A percentile compares a stretch with the other conserved stretches of the same genome.
These are phyloP conservation scores for Zopfochytrium polystomum DNA, from an alignment of 371 early-diverging fungal species.

Conservation along the genomic window DNA sequence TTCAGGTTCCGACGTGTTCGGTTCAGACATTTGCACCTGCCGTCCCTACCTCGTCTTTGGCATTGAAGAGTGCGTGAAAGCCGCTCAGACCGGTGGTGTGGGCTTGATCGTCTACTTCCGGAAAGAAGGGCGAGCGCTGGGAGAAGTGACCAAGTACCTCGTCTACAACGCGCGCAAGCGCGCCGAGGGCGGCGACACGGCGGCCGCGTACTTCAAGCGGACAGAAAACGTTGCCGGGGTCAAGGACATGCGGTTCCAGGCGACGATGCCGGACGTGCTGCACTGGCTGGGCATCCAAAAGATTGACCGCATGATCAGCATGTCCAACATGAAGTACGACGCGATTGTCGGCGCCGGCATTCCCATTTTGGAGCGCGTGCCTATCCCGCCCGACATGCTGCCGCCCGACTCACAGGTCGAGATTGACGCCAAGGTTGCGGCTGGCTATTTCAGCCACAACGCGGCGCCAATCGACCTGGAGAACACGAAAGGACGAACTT, in stretches of 20 bases:
- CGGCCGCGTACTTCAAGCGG: conserved; percentile 83
- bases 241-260: conserved; percentile 97
- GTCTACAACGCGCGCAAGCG: conserved; percentile 91
- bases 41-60: conserved; percentile 92
- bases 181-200: conserved; percentile 88
- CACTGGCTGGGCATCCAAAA: conserved; percentile 95
- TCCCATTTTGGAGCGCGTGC: conserved; percentile 82
- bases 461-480: conserved; percentile 20
- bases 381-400: conserved; percentile 86
- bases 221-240: conserved; percentile 95
- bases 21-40: conserved; percentile 72
- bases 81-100: conserved; percentile 90
- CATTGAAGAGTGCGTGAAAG: conserved; percentile 84
- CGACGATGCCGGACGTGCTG: conserved; percentile 94
- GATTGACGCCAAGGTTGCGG: conserved; percentile 94
- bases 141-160: conserved; percentile 94
- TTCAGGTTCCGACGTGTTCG: conserved; percentile 85
- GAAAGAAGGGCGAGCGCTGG: conserved; percentile 93
- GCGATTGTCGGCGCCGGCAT: conserved; percentile 91
- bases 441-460: conserved; percentile 85
- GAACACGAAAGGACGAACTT: conserved; percentile 36
- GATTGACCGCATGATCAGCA: conserved; percentile 86
- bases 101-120: conserved; percentile 90
- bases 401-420: conserved; percentile 92
- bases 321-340: conserved; percentile 76